These are phyloP conservation scores for Boletus pseudopeckii DNA, from an alignment of 768 basidiomycete genomes.

Conservation along the genomic window DNA sequence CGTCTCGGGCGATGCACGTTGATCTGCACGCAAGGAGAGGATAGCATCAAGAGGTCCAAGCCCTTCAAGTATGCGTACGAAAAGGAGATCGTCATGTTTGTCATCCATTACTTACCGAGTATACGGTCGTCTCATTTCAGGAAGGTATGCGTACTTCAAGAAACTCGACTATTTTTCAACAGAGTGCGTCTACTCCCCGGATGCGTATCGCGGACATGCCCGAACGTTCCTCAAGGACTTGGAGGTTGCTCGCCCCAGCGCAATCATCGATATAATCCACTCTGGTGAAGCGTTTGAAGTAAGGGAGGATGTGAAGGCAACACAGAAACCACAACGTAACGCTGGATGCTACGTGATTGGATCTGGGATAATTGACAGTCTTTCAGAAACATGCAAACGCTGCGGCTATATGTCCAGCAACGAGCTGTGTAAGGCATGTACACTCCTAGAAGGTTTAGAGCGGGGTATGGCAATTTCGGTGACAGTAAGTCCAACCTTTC, in stretches of 20 bases:
- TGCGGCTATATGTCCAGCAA: conserved; percentile 98
- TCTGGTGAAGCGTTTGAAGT: conserved; percentile 92
- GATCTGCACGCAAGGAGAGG: conserved; percentile 94
- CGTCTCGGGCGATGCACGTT: conserved; percentile 89
- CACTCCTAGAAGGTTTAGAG: conserved; percentile 85
- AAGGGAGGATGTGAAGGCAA: conserved; percentile 77
- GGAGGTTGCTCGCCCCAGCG: conserved; percentile 89
- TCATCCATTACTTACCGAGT: conserved; percentile 5
- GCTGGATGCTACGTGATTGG: conserved; percentile 9
- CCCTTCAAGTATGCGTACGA: conserved; percentile 99
- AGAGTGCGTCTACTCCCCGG: conserved; percentile 98
- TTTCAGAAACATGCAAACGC: conserved; percentile 78
- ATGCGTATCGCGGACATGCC: conserved; percentile 97
- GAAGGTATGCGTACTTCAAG: conserved; percentile 98
- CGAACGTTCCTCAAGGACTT: conserved; percentile 92
- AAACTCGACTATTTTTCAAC: conserved; percentile 99
- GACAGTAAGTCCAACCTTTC: conserved; percentile 45
- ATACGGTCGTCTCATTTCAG: conserved; percentile 5
- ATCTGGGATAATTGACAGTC: neutral
- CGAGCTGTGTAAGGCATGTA: conserved; percentile 94
- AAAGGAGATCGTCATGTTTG: conserved; percentile 98
- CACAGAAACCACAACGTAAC: conserved; percentile 83
- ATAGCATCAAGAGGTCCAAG: conserved; percentile 94
- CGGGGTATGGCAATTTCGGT: conserved; percentile 67
- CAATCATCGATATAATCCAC: conserved; percentile 97